Conservation (phyloP, 257 asterid species). For the Verbena officinalis region DNA sequence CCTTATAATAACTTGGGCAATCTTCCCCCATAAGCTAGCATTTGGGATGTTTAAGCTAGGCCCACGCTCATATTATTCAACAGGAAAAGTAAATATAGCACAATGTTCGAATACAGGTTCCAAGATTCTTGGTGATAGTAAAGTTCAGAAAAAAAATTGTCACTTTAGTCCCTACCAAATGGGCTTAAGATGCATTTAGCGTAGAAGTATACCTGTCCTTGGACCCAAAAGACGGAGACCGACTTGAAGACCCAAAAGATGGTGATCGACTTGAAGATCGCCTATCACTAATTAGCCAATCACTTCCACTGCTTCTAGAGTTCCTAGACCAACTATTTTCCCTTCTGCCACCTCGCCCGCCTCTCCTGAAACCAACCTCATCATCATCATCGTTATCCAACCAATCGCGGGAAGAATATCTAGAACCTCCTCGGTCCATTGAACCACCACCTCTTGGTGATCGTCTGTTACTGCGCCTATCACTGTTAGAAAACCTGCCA, state of each 20-base stretch:
- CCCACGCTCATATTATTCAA: too few species aligned
- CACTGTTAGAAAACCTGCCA: conserved; percentile 77
- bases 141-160: too few species aligned
- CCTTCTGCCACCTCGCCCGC: conserved; percentile 47
- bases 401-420: conserved; percentile 69
- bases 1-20: too few species aligned
- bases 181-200: not conserved
- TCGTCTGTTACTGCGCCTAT: conserved; percentile 51
- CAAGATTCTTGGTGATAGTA: too few species aligned
- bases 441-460: conserved; percentile 56
- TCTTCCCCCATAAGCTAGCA: too few species aligned
- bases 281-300: conserved; percentile 75
- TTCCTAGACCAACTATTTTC: conserved; percentile 43
- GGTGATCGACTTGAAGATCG: conserved; percentile 50
- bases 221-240: conserved; percentile 55
- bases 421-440: conserved; percentile 60
- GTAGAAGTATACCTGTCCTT: conserved; percentile 50
- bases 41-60: too few species aligned
- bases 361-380: conserved; percentile 39
- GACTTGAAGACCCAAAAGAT: conserved; percentile 60
- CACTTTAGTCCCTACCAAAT: not conserved
- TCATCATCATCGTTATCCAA: conserved; percentile 39
- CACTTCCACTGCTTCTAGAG: conserved; percentile 68
- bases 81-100: too few species aligned
- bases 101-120: too few species aligned